Evolutionary conservation across 495 filamentous ascomycete species (phyloP).

Genomic region (Penicillium chermesinum): DNA sequence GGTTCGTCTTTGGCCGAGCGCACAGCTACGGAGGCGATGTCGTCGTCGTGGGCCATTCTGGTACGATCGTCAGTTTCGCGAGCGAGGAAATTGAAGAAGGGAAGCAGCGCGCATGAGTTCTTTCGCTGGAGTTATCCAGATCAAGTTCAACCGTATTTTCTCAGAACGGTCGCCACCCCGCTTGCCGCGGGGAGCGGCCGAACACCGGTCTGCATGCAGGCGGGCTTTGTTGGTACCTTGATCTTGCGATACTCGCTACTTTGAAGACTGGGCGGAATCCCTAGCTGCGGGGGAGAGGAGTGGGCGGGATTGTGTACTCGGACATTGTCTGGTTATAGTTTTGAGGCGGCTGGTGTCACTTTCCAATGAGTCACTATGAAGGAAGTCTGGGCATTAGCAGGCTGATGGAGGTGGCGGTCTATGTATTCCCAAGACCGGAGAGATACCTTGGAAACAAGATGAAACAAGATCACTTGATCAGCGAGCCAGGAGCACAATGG

Average conservation of each 20-base stretch:
- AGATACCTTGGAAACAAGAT: conserved; percentile 2
- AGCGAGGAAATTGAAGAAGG: not conserved
- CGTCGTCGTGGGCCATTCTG: conserved; percentile 36
- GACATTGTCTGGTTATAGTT: not conserved
- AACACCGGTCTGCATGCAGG: conserved; percentile 50
- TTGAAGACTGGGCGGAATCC: conserved; percentile 43
- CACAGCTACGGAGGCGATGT: conserved; percentile 29
- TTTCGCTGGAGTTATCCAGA: conserved; percentile 61
- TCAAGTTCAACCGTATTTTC: conserved; percentile 60
- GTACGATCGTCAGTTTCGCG: conserved; percentile 18
- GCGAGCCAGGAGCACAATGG: not conserved
- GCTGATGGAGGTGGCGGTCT: not conserved
- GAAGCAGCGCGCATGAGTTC: conserved; percentile 46
- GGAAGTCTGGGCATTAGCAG: conserved; percentile 11
- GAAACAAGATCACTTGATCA: no score
- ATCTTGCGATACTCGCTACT: conserved; percentile 41
- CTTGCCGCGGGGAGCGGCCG: conserved; percentile 15
- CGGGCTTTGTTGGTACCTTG: conserved; percentile 42
- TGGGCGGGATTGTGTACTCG: conserved; percentile 28
- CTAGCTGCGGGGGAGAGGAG: conserved; percentile 16
- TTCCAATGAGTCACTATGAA: conserved; percentile 19
- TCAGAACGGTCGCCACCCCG: conserved; percentile 41
- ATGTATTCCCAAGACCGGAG: not conserved
- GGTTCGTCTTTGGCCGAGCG: conserved; percentile 20
- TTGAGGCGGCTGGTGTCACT: not conserved